A percentile compares a stretch with the other conserved stretches of the same genome.
phyloP scores from a whole-genome alignment of 1,284 basidiomycete species.

The Irpex sp. region DNA sequence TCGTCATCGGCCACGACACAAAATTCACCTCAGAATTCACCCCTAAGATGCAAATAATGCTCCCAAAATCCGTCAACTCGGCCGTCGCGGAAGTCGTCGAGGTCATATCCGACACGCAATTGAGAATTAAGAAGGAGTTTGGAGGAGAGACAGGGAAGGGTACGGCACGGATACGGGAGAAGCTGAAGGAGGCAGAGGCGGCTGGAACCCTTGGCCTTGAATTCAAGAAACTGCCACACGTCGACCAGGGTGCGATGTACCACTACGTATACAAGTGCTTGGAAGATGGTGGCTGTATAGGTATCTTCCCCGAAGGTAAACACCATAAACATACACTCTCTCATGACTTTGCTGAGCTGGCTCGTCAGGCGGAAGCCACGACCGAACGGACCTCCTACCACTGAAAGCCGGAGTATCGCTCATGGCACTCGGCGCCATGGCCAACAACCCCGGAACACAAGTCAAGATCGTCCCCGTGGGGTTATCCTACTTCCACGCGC shows the following conservation, averaged over 20 bases:
- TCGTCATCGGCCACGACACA: conserved; percentile 80
- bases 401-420: conserved; percentile 95
- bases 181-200: conserved; percentile 50
- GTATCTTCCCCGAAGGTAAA: conserved; percentile 94
- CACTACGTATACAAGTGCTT: conserved; percentile 89
- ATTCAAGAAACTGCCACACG: conserved; percentile 79
- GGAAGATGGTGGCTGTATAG: conserved; percentile 86
- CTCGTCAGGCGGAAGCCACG: conserved; percentile 85
- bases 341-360: neutral
- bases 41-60: conserved; percentile 84
- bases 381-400: conserved; percentile 91
- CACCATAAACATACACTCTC: conserved; percentile 2
- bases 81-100: conserved; percentile 84
- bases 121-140: conserved; percentile 88
- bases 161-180: conserved; percentile 68
- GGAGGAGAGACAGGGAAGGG: conserved; percentile 79
- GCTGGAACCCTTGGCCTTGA: conserved; percentile 59
- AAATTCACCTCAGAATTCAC: conserved; percentile 76
- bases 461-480: conserved; percentile 96
- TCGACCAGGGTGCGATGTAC: conserved; percentile 96
- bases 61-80: conserved; percentile 82
- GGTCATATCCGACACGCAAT: conserved; percentile 85
- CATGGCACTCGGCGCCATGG: conserved; percentile 98
- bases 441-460: conserved; percentile 79
- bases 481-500: conserved; percentile 93